phyloP scores from a whole-genome alignment of 2,329 filamentous ascomycete genomes.

The Botrytis byssoidea region DNA sequence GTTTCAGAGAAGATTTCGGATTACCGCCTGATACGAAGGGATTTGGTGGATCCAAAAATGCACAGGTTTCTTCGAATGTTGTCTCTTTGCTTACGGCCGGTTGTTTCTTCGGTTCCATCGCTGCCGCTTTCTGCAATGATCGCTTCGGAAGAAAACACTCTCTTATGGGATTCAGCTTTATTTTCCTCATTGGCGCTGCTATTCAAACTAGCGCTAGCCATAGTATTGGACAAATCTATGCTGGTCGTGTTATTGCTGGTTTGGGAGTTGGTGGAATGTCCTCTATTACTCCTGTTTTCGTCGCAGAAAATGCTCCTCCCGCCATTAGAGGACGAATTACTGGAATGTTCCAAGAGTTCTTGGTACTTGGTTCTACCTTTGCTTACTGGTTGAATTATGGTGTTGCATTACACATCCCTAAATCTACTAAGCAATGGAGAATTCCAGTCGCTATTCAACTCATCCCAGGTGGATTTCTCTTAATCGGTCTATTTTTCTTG shows the following conservation, averaged over 20 bases:
- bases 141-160: conserved; percentile 47
- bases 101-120: conserved; percentile 51
- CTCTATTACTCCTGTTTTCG: conserved; percentile 48
- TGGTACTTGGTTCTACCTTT: conserved; percentile 42
- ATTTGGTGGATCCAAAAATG: conserved; percentile 26
- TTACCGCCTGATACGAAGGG: conserved; percentile 27
- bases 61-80: conserved; percentile 40
- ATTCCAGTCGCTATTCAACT: conserved; percentile 45
- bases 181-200: conserved; percentile 39
- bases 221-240: conserved; percentile 29
- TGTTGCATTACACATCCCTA: conserved; percentile 38
- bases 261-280: conserved; percentile 48
- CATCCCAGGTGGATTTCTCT: conserved; percentile 28
- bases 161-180: conserved; percentile 45
- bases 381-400: conserved; percentile 57
- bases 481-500: conserved; percentile 43
- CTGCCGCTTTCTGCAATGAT: conserved; percentile 49
- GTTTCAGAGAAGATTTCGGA: conserved; percentile 33
- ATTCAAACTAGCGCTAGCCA: conserved; percentile 25
- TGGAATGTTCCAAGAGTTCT: conserved; percentile 46
- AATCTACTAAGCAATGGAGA: conserved; percentile 43
- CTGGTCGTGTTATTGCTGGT: conserved; percentile 30
- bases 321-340: conserved; percentile 43
- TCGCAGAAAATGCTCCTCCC: conserved; percentile 47
- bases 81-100: conserved; percentile 53